Conservation (phyloP, 345 rosid species). For the Eucalyptus victrix region DNA sequence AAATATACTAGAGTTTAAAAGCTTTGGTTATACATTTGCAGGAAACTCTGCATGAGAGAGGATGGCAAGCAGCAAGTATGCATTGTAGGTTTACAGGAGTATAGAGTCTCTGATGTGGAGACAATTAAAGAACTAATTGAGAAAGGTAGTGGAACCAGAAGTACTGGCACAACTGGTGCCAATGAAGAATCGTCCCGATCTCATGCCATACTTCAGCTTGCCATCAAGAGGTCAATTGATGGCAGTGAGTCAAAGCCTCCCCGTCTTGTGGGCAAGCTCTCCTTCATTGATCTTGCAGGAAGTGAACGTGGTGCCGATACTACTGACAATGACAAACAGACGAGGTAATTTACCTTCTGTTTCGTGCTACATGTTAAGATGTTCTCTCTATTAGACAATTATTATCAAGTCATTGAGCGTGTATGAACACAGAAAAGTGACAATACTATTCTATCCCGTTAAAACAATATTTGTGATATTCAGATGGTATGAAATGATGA, state of each 20-base stretch:
- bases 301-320: slow-evolving; percentile 99
- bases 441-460: neutral
- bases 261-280: slow-evolving; percentile 85
- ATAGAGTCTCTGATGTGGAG: slow-evolving; percentile 89
- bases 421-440: neutral
- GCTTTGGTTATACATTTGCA: slow-evolving; percentile 3
- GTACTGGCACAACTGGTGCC: slow-evolving; percentile 97
- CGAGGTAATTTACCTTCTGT: slow-evolving; percentile 40
- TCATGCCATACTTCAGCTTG: slow-evolving; percentile 98
- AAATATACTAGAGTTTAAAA: neutral
- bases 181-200: slow-evolving; percentile 99
- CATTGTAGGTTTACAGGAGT: slow-evolving; percentile 96
- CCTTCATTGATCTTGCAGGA: slow-evolving; percentile 98
- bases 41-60: slow-evolving; percentile 97
- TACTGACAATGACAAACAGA: slow-evolving; percentile 96
- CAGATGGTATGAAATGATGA: neutral
- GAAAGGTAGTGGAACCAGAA: slow-evolving; percentile 85
- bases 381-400: neutral
- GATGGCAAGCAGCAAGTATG: slow-evolving; percentile 99
- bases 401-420: neutral
- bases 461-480: neutral
- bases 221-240: slow-evolving; percentile 72
- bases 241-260: slow-evolving; percentile 86
- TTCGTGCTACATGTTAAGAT: neutral
- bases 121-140: slow-evolving; percentile 90